Evolutionary conservation across 1,284 basidiomycete species (phyloP).

Genomic region (Naganishia sp.): DNA sequence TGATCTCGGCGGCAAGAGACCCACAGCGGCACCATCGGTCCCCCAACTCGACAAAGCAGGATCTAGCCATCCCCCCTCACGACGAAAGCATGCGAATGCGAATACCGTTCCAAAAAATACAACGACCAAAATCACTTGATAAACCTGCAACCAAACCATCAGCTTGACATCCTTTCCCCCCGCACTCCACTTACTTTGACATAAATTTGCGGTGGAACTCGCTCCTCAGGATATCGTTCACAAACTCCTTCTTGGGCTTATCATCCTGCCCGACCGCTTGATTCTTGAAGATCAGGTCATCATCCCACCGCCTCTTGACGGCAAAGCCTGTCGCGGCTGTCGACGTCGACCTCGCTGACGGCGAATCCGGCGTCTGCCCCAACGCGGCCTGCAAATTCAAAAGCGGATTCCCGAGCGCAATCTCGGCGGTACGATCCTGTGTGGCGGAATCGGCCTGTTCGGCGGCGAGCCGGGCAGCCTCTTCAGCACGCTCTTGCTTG

Average conservation of each 20-base stretch:
- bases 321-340: slow-evolving; percentile 60
- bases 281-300: slow-evolving; percentile 96
- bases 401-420: slow-evolving; percentile 80
- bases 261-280: slow-evolving; percentile 71
- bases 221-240: slow-evolving; percentile 86
- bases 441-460: slow-evolving; percentile 12
- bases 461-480: slow-evolving; percentile 68
- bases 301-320: slow-evolving; percentile 92
- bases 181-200: slow-evolving; percentile 31
- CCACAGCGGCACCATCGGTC: too few relatives aligned
- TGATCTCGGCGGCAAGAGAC: too few relatives aligned
- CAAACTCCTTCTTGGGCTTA: slow-evolving; percentile 74
- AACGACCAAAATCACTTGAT: slow-evolving; percentile 10
- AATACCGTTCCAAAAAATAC: not conserved
- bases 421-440: slow-evolving; percentile 76
- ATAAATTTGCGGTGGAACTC: slow-evolving; percentile 70
- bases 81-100: not conserved
- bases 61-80: too few relatives aligned
- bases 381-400: slow-evolving; percentile 85
- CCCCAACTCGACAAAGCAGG: too few relatives aligned
- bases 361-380: slow-evolving; percentile 63
- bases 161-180: not conserved
- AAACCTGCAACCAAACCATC: slow-evolving; percentile 8
- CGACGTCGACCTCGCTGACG: slow-evolving; percentile 69
- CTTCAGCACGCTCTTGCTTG: slow-evolving; percentile 88